Evolutionary conservation across 164 flowering plant genomes (phyloP).

Genomic region (Buxus sempervirens): DNA sequence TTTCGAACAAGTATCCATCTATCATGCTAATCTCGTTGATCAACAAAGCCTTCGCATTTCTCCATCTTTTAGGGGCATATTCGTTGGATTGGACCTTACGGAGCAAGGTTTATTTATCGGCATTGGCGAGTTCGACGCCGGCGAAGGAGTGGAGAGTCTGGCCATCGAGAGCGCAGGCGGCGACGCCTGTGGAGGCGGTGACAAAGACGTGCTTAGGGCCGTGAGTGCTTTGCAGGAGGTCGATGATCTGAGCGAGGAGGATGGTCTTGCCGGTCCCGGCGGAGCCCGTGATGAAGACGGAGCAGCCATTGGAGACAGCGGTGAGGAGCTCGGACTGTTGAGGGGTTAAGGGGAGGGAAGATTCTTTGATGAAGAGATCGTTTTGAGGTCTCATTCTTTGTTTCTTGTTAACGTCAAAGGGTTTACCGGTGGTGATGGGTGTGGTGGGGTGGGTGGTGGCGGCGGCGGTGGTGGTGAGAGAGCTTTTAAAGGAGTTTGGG

Average conservation of each 20-base stretch:
- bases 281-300: constrained; percentile 64
- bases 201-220: constrained; percentile 34
- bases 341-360: constrained; percentile 16
- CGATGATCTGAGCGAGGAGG: constrained; percentile 30
- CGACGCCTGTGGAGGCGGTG: constrained; percentile 62
- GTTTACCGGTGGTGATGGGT: no score
- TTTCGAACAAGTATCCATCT: constrained; percentile 39
- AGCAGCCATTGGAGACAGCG: constrained; percentile 32
- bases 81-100: constrained; percentile 16
- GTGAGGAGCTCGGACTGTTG: constrained; percentile 32
- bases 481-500: no score
- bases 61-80: constrained; percentile 40
- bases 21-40: constrained; percentile 70
- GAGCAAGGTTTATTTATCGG: constrained; percentile 19
- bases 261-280: constrained; percentile 59
- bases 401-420: no score
- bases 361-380: no score
- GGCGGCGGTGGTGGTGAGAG: no score
- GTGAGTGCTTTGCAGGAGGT: constrained; percentile 23
- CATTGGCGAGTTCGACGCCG: constrained; percentile 35
- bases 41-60: constrained; percentile 39
- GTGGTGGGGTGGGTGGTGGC: no score
- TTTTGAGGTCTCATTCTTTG: no score
- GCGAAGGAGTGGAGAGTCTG: constrained; percentile 67
- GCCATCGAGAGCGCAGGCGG: constrained; percentile 58